Evolutionary conservation across 2,329 filamentous ascomycete species (phyloP), one percentile per base, ranked within the genome.

Genomic region (Talaromyces verruculosus): DNA sequence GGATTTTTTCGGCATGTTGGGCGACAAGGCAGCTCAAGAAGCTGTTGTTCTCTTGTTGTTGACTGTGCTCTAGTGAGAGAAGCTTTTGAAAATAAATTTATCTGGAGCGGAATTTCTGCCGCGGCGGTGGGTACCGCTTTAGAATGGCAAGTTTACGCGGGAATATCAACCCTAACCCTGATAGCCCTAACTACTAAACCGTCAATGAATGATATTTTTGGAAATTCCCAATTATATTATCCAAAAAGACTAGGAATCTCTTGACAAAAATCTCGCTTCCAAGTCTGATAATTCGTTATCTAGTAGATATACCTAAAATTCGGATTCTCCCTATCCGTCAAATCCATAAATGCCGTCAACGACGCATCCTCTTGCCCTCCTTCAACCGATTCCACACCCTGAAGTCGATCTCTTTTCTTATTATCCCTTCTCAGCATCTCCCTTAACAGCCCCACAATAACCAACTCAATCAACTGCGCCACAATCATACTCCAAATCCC

Each of bases 1-100:
- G 64, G 73, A 67, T 22, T 71, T 67, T 69, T 71, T 77, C 57
- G 75, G 75, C 78, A 81, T 81, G 68, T 67, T 76, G 67, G 59
- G 59, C 28, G n/a, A 59, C 28, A 6, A n/a, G 19, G 25, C 1
- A 19, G 41, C 15, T 33, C 30, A 1, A 19, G 39, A 17, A 33
- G 28, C 15, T 15, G 37, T 30, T 25, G 57, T 0, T 45, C 2
- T 19, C 11, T 30, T 63, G 15, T 19, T 49, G n/a, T 19, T 35
- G 5, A 37, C 19, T 49, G 47, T 33, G 19, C 39, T 25, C 22
- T n/a, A 3, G 10, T 37, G 41, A 37, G 15, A 53, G 45, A 41
- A 51, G 8, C n/a, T 8, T 51, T 25, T 41, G 22, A 58, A 63
- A 64, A 64, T 64, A 64, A 63, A 58, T 64, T 64, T 43, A 55